Base-by-base conservation (phyloP, 345 rosid genomes). In the Draba incana region DNA sequence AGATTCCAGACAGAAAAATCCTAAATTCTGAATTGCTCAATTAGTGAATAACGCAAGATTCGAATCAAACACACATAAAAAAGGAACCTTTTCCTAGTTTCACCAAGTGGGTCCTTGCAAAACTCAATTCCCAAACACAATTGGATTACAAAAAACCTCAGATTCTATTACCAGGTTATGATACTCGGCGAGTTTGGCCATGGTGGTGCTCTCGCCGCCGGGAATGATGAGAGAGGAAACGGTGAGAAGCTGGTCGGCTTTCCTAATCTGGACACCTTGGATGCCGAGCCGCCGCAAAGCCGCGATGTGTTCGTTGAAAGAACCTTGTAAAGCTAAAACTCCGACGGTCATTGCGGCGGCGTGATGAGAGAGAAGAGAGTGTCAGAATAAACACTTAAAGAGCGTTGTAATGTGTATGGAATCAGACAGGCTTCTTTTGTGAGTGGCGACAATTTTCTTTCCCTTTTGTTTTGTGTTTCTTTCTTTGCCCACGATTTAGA, bases 151-250 rank as follows among this genome's bases (percentile, higher is more conserved):
- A 35, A 5, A 15, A 5, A 10, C 14, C 23, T 13, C 16, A 46
- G 43, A 62, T 35, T 23, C 9, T n/a, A 62, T 6, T 14, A 90
- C 97, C 89, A 94, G 84, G 69, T 89, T 88, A 65, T 94, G 95
- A 66, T 66, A 87, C 74, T 87, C 84, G 13, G 99, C 97, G 66
- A 94, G 99, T 76, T 89, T 94, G 71, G 99, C 96, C 99, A 94
- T 94, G 75, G 97, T 89, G 78, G 97, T 94, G 85, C 97, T 94
- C 78, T 94, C 99, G 31, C 99, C 99, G 2, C 99, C 99, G 35
- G 97, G 99, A 53, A 94, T 94, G 68, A 94, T 94, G 52, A 94
- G 90, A 35, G 96, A 94, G 53, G 78, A 77, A 53, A 94, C 85
- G 65, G 66, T 49, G 41, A 76, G 68, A 63, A 94, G 91, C 82